These are phyloP conservation scores for Periconia digitata DNA, from an alignment of 2,329 filamentous ascomycete species.

Conservation along the genomic window DNA sequence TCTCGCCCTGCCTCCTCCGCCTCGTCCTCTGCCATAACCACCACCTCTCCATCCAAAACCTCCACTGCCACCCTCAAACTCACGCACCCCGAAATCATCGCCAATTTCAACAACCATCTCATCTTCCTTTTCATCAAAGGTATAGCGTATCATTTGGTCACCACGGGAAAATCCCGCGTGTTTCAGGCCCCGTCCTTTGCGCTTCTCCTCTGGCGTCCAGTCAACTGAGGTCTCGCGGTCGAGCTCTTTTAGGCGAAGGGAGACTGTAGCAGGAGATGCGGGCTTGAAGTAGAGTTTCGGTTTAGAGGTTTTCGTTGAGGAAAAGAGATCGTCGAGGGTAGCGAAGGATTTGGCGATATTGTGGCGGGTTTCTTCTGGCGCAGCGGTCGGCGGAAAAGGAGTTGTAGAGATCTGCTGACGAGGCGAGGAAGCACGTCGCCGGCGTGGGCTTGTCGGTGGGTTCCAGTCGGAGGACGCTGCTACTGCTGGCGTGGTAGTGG, in stretches of 20 bases:
- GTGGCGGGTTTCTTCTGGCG: constrained; percentile 19
- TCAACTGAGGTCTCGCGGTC: constrained; percentile 47
- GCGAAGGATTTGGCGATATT: constrained; percentile 46
- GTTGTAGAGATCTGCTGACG: constrained; percentile 2
- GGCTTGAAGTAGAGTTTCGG: constrained; percentile 68
- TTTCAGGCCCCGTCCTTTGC: constrained; percentile 33
- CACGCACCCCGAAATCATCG: constrained; percentile 28
- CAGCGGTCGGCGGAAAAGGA: constrained; percentile 1
- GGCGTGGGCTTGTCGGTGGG: constrained; percentile 21
- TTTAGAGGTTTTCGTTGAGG: constrained; percentile 58
- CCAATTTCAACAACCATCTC: constrained; percentile 47
- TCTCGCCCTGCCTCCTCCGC: background rate
- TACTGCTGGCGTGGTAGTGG: background rate
- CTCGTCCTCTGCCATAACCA: constrained; percentile 9
- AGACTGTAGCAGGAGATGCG: constrained; percentile 65
- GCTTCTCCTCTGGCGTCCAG: constrained; percentile 40
- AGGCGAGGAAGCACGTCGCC: constrained; percentile 3
- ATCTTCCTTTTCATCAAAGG: constrained; percentile 48
- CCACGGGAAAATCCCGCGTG: constrained; percentile 9
- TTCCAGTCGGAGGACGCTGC: constrained; percentile 3
- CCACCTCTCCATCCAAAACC: constrained; percentile 15
- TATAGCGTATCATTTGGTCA: constrained; percentile 45
- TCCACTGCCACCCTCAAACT: constrained; percentile 13
- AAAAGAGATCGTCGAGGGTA: constrained; percentile 62
- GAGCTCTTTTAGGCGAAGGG: constrained; percentile 64